These are phyloP conservation scores for Aspergillus luchuensis DNA, from an alignment of 2,329 filamentous ascomycete genomes.

Conservation along the genomic window DNA sequence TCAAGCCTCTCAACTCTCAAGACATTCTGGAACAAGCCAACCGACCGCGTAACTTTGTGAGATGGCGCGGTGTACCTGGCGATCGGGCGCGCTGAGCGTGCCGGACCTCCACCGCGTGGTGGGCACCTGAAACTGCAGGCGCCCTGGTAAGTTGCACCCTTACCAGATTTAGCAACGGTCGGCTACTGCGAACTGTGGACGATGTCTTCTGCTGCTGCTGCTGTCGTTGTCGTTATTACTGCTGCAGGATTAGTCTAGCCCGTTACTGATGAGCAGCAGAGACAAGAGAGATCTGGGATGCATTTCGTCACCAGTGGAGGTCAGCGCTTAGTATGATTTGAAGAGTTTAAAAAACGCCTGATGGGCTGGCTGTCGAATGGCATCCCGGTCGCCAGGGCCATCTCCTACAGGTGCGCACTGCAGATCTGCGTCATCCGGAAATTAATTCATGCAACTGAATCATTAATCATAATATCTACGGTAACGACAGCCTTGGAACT, in stretches of 20 bases:
- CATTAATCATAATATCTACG: not conserved
- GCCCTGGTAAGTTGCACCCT: not conserved
- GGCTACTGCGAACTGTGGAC: not conserved
- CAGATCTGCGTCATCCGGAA: slow-evolving; percentile 17
- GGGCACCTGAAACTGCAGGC: slow-evolving; percentile 7
- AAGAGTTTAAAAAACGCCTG: not conserved
- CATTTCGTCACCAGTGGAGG: not conserved
- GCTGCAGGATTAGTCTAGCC: not conserved
- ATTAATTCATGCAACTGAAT: slow-evolving; percentile 14
- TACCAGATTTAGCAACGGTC: not conserved
- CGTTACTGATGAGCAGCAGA: not conserved
- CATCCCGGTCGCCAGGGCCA: not conserved
- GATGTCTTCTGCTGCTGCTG: not conserved
- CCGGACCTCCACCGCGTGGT: slow-evolving; percentile 3
- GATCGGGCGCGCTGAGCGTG: slow-evolving; percentile 5
- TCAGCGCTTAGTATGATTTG: not conserved
- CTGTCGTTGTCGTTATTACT: not conserved
- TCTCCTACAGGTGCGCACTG: slow-evolving; percentile 7
- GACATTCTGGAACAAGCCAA: slow-evolving; percentile 5
- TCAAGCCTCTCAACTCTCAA: not conserved
- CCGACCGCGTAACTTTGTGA: not conserved
- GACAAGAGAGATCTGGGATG: not conserved
- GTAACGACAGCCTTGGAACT: not conserved
- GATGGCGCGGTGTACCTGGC: slow-evolving; percentile 2
- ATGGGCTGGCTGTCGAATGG: not conserved